Conservation (phyloP, 2,329 filamentous ascomycete genomes). For the Beauveria caledonica region DNA sequence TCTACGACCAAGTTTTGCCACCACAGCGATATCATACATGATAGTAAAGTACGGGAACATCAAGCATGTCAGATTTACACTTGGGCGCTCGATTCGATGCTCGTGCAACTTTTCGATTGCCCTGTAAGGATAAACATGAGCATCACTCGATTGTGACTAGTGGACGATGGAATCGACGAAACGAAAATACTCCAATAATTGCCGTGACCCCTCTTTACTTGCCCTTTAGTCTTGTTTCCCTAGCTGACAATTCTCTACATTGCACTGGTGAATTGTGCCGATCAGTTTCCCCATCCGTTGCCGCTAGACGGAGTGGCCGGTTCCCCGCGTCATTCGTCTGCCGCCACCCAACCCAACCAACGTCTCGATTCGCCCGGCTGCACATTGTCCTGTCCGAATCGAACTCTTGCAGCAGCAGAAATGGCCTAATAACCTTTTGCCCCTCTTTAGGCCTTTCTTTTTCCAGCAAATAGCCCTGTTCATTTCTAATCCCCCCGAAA, state of each 20-base stretch:
- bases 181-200: no score
- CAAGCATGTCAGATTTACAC: no score
- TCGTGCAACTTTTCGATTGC: no score
- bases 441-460: background rate
- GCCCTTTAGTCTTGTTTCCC: no score
- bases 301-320: background rate
- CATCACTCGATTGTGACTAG: no score
- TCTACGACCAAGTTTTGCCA: background rate
- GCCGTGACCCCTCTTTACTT: no score
- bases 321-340: conserved; percentile 3
- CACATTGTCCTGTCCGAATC: background rate
- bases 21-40: no score
- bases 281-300: background rate
- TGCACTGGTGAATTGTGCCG: background rate
- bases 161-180: no score
- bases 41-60: no score
- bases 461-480: background rate
- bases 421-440: background rate
- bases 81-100: no score
- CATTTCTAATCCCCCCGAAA: background rate
- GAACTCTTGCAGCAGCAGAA: background rate
- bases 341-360: background rate
- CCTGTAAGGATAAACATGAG: no score
- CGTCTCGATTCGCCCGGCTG: background rate
- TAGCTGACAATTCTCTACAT: background rate